Conservation (phyloP, 345 rosid genomes). For the Sisymbrium altissimum region DNA sequence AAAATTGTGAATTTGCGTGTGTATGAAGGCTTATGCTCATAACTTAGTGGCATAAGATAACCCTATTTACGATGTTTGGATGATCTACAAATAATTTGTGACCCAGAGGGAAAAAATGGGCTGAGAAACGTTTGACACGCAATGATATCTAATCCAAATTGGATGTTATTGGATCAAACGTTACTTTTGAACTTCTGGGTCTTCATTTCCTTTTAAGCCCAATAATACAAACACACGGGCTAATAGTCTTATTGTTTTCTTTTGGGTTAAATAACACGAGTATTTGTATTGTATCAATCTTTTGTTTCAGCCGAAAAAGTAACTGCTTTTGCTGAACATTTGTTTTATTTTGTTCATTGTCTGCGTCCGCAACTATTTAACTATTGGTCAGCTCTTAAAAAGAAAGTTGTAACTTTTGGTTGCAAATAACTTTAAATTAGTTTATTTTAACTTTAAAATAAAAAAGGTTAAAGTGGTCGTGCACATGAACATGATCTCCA, state of each 20-base stretch:
- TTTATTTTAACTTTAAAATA: neutral
- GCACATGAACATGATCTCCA: slow-evolving; percentile 32
- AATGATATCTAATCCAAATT: neutral
- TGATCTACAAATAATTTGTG: neutral
- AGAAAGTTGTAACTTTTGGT: neutral
- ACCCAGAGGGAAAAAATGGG: neutral
- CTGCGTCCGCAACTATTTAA: neutral
- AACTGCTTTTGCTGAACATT: neutral
- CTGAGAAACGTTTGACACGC: neutral
- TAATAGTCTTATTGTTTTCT: neutral
- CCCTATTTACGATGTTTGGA: neutral
- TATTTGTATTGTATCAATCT: neutral
- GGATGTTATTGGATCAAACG: neutral
- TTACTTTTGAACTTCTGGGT: neutral
- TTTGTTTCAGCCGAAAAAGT: neutral
- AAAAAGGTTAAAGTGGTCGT: slow-evolving; percentile 14
- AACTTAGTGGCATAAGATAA: neutral
- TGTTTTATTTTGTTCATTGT: neutral
- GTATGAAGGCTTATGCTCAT: neutral
- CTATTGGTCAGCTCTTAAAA: slow-evolving; percentile 1
- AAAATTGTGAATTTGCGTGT: neutral
- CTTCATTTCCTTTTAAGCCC: neutral
- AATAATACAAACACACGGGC: neutral
- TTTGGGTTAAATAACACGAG: neutral
- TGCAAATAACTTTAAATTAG: neutral